phyloP scores from a whole-genome alignment of 345 rosid species.

The Bruguiera parviflora region DNA sequence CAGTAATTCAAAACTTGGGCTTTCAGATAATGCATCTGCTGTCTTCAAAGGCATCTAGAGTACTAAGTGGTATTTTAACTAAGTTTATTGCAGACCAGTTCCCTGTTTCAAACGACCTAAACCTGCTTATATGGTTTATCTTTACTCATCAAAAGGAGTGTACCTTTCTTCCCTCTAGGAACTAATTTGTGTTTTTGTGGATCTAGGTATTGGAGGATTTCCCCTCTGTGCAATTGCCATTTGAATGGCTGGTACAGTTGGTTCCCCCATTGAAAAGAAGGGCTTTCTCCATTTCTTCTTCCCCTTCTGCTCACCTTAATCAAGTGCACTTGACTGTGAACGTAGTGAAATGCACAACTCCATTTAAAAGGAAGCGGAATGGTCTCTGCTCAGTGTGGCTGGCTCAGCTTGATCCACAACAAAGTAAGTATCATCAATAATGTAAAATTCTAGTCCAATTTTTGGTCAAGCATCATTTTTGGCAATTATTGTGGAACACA shows the following conservation, averaged over 20 bases:
- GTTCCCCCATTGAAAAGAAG: constrained; percentile 80
- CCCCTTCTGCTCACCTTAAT: constrained; percentile 69
- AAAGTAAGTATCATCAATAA: constrained; percentile 33
- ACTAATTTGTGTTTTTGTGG: constrained; percentile 14
- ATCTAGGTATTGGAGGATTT: constrained; percentile 85
- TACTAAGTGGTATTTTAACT: background rate
- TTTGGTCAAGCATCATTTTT: background rate
- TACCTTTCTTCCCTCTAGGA: background rate
- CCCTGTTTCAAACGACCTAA: background rate
- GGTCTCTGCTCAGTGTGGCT: constrained; percentile 97
- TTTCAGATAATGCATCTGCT: no score
- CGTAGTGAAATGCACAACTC: constrained; percentile 80
- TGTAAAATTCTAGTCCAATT: constrained; percentile 2
- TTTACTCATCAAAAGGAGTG: background rate
- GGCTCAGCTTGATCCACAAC: constrained; percentile 63
- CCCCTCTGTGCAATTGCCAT: constrained; percentile 86
- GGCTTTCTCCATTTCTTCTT: constrained; percentile 88
- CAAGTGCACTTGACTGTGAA: constrained; percentile 86
- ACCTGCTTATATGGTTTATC: background rate
- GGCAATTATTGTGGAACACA: background rate
- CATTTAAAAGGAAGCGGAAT: constrained; percentile 62
- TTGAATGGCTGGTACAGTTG: constrained; percentile 92
- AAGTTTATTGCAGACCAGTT: background rate
- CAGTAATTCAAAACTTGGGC: no score
- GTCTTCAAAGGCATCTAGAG: no score